Conservation (phyloP, 495 filamentous ascomycete species). For the Penicillium subrubescens region DNA sequence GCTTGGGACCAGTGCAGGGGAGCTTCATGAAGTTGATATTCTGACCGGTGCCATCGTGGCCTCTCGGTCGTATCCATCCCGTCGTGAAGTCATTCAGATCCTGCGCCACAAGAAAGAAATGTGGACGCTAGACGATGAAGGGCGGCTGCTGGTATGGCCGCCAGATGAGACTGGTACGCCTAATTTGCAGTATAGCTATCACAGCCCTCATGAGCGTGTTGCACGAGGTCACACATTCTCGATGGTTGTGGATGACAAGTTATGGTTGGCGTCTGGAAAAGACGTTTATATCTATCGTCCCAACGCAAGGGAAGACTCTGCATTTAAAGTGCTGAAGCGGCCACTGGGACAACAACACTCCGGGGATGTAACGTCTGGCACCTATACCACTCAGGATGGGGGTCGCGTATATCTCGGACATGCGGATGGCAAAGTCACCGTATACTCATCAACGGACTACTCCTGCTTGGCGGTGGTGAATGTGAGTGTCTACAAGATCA, state of each 20-base stretch:
- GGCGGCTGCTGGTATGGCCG: constrained; percentile 84
- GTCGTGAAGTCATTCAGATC: constrained; percentile 84
- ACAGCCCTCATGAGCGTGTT: constrained; percentile 68
- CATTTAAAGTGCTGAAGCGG: constrained; percentile 70
- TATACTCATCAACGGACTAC: constrained; percentile 78
- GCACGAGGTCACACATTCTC: constrained; percentile 86
- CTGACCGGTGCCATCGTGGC: constrained; percentile 63
- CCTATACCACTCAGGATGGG: constrained; percentile 70
- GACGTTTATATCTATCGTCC: constrained; percentile 85
- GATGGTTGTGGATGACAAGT: constrained; percentile 71
- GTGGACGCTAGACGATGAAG: constrained; percentile 93
- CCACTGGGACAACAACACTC: constrained; percentile 67
- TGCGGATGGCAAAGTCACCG: constrained; percentile 87
- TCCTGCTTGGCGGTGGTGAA: constrained; percentile 75
- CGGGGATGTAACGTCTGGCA: constrained; percentile 87
- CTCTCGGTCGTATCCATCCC: constrained; percentile 71
- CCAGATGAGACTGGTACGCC: constrained; percentile 76
- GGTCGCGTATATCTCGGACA: constrained; percentile 90
- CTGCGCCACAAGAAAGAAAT: constrained; percentile 83
- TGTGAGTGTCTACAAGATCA: constrained; percentile 94
- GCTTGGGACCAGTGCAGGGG: constrained; percentile 86
- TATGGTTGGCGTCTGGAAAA: constrained; percentile 90
- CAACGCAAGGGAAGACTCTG: constrained; percentile 60
- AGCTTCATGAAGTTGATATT: constrained; percentile 87
- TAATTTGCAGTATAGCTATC: constrained; percentile 62